Evolutionary conservation across 176 grass and related monocot genomes (phyloP), one percentile per base, ranked within the genome.

Genomic region (Echinochloa phyllopogon): DNA sequence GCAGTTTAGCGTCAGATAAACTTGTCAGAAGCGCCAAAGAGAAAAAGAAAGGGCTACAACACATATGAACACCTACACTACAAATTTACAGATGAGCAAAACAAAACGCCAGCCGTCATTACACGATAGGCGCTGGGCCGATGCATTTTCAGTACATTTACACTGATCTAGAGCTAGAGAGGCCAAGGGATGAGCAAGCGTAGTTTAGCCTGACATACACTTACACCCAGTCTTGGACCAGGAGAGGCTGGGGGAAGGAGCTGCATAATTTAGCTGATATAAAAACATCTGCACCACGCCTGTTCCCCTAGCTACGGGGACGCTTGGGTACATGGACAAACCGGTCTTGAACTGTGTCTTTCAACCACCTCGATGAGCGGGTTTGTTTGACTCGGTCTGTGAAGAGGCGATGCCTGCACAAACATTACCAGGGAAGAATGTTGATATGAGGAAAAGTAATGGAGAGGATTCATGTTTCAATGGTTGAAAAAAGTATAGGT

Each of bases 281-380:
- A 29, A 42, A 33, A 40, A 44, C 39, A 69, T 45, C 36, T 48
- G 40, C 49, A 62, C 17, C 24, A 33, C 10, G 24, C 15, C 27
- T 27, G 10, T 77, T 8, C 13, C 11, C 74, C 39, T 63, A 48
- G 65, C 38, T 76, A 84, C 65, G 53, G 25, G 69, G 21, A 51
- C 55, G 24, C 50, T 84, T 92, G 21, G 79, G 41, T 42, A 92
- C 76, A 4, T 80, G 91, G 57, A 89, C 70, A 68, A 92, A 89
- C 33, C 6, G 71, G 64, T 71, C 80, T 6, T 45, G 38, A 29
- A 68, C 17, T 4, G 67, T 12, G 10, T 84, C 64, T 21, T 86
- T 89, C 55, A 92, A 72, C 91, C 91, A 92, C 78, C 65, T 66
- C 11, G 87, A 87, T 0, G 81, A 84, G 62, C 87, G 91, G 64